Evolutionary conservation across 176 grass and related monocot genomes (phyloP).

Genomic region (Pharus latifolius): DNA sequence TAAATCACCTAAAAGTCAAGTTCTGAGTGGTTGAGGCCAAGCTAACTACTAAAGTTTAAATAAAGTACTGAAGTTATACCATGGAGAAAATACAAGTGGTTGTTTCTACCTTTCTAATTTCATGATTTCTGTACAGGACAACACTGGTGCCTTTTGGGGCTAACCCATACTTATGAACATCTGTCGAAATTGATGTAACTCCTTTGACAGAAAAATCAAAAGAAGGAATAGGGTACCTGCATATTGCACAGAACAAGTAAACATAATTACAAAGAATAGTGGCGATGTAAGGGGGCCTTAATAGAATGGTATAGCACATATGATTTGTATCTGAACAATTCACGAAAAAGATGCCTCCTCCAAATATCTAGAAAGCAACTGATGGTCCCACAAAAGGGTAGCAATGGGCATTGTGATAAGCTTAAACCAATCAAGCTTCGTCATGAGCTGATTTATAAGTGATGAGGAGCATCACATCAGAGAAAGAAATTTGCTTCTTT

Average conservation of each 20-base stretch:
- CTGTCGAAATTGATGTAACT: constrained; percentile 89
- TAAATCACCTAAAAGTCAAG: too few species aligned
- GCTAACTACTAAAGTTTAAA: too few species aligned
- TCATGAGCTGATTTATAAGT: neutral
- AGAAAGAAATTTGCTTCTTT: neutral
- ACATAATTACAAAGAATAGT: constrained; percentile 5
- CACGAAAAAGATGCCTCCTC: neutral
- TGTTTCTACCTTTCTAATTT: constrained; percentile 81
- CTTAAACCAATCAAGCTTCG: neutral
- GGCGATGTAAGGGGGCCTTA: neutral
- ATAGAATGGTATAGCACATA: neutral
- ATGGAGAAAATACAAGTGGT: neutral
- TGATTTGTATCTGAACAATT: neutral
- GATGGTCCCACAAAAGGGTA: neutral
- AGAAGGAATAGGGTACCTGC: constrained; percentile 77
- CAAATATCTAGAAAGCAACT: neutral
- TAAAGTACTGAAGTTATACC: too few species aligned
- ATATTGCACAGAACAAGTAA: constrained; percentile 20
- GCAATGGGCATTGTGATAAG: too few species aligned
- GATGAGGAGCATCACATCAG: too few species aligned
- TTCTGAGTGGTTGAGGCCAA: too few species aligned
- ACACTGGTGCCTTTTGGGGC: constrained; percentile 91
- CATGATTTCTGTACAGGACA: constrained; percentile 93
- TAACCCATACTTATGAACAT: constrained; percentile 99
- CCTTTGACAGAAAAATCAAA: constrained; percentile 98